Conservation (phyloP, 108 stramenopile species). For the Aurantiochytrium sp. region DNA sequence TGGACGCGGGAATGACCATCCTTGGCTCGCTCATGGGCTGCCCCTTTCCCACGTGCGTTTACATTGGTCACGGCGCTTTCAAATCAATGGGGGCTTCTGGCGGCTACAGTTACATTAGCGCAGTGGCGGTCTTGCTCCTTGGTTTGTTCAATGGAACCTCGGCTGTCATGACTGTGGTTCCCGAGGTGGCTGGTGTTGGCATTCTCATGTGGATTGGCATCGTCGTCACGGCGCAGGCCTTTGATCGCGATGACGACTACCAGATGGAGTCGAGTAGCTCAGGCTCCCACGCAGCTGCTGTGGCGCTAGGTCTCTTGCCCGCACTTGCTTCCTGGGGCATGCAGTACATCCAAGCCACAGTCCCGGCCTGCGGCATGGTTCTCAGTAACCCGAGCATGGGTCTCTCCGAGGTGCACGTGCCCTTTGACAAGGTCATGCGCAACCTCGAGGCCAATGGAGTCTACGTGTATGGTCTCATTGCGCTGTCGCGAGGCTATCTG, state of each 20-base stretch:
- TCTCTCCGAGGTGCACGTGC: background rate
- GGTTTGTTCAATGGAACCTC: slow-evolving; percentile 18
- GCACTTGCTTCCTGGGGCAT: background rate
- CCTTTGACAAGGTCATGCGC: background rate
- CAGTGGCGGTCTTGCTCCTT: background rate
- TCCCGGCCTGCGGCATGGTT: background rate
- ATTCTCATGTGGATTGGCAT: slow-evolving; percentile 13
- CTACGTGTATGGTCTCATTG: background rate
- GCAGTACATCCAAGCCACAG: background rate
- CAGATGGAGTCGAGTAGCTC: background rate
- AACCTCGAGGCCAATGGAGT: background rate
- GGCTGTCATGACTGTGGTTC: slow-evolving; percentile 22
- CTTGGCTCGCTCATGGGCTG: slow-evolving; percentile 29
- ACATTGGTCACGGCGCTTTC: slow-evolving; percentile 36
- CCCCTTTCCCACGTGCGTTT: slow-evolving; percentile 31
- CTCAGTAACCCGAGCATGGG: background rate
- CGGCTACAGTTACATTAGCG: slow-evolving; percentile 25
- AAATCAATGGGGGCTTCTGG: slow-evolving; percentile 31
- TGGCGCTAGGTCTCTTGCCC: background rate
- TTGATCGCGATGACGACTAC: background rate
- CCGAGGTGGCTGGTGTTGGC: background rate
- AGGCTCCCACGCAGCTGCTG: background rate
- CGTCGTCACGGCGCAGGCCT: background rate
- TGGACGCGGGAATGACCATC: slow-evolving; percentile 30
- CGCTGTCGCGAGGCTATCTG: background rate